Evolutionary conservation across 192 early-diverging fungal species (phyloP), one percentile per base, ranked within the genome.

Genomic region (Rhizophagus prolifer): DNA sequence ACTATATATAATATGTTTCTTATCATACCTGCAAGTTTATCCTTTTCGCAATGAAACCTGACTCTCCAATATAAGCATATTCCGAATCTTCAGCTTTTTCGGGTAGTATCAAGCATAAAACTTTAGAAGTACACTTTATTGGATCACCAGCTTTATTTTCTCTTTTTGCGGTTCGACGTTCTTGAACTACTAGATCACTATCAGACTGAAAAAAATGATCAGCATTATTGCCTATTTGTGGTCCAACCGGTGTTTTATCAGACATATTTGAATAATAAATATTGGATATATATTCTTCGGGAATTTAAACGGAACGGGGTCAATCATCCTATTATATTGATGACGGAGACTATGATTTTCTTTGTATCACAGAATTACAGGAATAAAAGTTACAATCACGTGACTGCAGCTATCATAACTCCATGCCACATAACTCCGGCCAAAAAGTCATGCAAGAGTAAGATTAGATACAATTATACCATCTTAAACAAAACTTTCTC

Each of bases 201-300:
- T 94, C 92, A 5, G 89, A 83, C 77, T 94, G 92, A 79, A 94
- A 94, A 84, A 93, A 94, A 76, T 87, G 84, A 13, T 85, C 88
- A 7, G 91, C 82, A 71, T 87, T 82, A 26, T 54, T 81, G 12
- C 85, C 83, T 74, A 88, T 81, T 82, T 90, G 90, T n/a, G 87
- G 83, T 71, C 85, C 88, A 65, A 79, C 25, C 3, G 69, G 66
- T 21, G 12, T 38, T 36, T 68, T 28, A 34, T 68, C 36, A 4
- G 14, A 14, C 66, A 68, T 68, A n/a, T n/a, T n/a, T n/a, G n/a
- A n/a, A n/a, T n/a, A n/a, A n/a, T n/a, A n/a, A n/a, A n/a, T n/a
- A n/a, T n/a, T n/a, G n/a, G n/a, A n/a, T n/a, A n/a, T n/a, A n/a
- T n/a, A n/a, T n/a, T n/a, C n/a, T n/a, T n/a, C n/a, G n/a, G n/a